Conservation (phyloP, 352 stramenopile genomes). For the Pythium phragmitis region DNA sequence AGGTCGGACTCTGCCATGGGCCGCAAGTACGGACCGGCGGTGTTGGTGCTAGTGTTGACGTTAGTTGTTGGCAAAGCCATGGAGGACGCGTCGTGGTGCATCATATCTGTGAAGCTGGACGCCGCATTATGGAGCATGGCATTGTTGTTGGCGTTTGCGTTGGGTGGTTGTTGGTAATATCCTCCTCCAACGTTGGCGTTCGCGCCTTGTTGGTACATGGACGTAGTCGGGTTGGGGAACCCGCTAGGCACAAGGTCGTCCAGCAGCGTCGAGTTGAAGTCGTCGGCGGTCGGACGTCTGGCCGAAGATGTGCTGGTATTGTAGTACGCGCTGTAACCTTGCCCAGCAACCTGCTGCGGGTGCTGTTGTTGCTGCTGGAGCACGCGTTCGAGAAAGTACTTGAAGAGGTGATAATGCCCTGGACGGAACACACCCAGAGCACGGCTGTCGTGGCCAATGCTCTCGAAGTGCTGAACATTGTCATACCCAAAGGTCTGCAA, state of each 20-base stretch:
- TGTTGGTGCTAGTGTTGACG: not conserved
- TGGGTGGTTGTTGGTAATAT: conserved; percentile 6
- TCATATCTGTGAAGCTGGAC: conserved; percentile 27
- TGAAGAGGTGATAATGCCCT: conserved; percentile 26
- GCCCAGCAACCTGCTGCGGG: not conserved
- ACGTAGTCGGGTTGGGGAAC: conserved; percentile 18
- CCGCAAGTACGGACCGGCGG: conserved; percentile 36
- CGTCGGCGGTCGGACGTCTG: conserved; percentile 1
- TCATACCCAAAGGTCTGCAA: conserved; percentile 63
- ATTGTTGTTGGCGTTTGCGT: conserved; percentile 1
- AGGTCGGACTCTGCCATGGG: conserved; percentile 47
- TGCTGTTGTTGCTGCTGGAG: conserved; percentile 23
- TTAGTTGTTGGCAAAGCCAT: not conserved
- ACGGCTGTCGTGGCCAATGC: conserved; percentile 26
- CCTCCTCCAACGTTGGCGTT: not conserved
- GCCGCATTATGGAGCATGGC: not conserved
- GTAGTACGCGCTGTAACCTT: conserved; percentile 23
- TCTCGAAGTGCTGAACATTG: conserved; percentile 52
- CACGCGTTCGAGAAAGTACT: conserved; percentile 27
- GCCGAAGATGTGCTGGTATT: not conserved
- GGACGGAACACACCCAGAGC: conserved; percentile 24
- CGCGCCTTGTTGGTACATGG: conserved; percentile 21
- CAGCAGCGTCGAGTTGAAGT: conserved; percentile 27
- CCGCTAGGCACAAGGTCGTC: conserved; percentile 24
- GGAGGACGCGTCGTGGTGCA: conserved; percentile 5